phyloP scores from a whole-genome alignment of 345 rosid species.

The Citropsis articulata region DNA sequence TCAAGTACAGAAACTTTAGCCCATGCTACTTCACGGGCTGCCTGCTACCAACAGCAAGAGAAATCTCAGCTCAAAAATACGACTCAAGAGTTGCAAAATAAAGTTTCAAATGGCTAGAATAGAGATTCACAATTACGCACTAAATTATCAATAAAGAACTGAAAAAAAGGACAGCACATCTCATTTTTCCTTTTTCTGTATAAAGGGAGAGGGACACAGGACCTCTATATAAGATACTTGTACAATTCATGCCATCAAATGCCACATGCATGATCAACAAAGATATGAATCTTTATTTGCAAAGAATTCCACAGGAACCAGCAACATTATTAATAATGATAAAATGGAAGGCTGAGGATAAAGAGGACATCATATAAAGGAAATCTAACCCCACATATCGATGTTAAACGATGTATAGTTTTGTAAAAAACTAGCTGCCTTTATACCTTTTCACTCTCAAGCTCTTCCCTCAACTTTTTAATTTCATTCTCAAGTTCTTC shows the following conservation, averaged over 20 bases:
- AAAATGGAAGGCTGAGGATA: not conserved
- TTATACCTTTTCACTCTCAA: conserved; percentile 85
- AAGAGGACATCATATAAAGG: not conserved
- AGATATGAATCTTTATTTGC: not conserved
- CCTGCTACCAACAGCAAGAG: conserved; percentile 84
- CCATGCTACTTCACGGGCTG: conserved; percentile 98
- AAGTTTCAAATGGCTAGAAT: not conserved
- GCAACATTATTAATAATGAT: not conserved
- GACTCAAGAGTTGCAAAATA: conserved; percentile 9
- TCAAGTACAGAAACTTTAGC: conserved; percentile 88
- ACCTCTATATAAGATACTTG: not conserved
- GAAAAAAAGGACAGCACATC: too few relatives aligned
- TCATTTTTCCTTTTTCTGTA: not conserved
- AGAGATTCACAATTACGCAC: not conserved
- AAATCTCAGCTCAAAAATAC: conserved; percentile 56
- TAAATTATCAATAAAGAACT: not conserved
- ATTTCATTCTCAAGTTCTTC: conserved; percentile 78
- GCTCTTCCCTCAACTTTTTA: conserved; percentile 55
- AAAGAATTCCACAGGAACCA: not conserved
- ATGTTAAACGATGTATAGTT: not conserved
- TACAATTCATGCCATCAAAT: not conserved
- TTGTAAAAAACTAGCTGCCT: conserved; percentile 19
- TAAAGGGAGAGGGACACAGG: not conserved
- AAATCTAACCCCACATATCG: not conserved
- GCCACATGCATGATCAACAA: not conserved